phyloP scores from a whole-genome alignment of 257 asterid species.

The Prunella vulgaris region DNA sequence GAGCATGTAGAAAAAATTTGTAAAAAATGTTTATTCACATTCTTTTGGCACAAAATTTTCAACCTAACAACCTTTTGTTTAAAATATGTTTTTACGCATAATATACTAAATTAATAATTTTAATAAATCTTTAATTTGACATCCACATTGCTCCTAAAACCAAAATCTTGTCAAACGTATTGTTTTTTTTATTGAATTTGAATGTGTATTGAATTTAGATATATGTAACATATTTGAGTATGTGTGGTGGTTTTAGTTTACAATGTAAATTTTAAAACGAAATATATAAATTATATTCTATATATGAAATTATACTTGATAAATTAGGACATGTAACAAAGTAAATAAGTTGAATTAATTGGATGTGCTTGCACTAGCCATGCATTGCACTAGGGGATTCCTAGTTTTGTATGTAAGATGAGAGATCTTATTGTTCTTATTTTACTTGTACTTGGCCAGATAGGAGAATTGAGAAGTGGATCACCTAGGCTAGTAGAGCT shows the following conservation, averaged over 20 bases:
- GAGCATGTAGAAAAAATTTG: neutral
- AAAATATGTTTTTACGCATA: neutral
- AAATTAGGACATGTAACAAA: neutral
- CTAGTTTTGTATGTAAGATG: neutral
- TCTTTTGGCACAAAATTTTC: neutral
- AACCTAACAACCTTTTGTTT: neutral
- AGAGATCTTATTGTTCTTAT: constrained; percentile 14
- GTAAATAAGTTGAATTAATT: neutral
- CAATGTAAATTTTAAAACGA: neutral
- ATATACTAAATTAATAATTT: neutral
- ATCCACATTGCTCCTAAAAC: neutral
- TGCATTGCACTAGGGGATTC: neutral
- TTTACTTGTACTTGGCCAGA: constrained; percentile 44
- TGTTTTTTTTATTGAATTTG: neutral
- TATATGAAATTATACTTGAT: neutral
- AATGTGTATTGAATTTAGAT: neutral
- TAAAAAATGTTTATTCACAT: neutral
- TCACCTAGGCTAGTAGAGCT: constrained; percentile 92
- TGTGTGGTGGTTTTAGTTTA: neutral
- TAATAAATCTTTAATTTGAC: neutral
- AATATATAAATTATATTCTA: neutral
- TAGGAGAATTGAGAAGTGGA: constrained; percentile 97
- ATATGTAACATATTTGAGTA: neutral
- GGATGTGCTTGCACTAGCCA: neutral
- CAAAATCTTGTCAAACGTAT: neutral